Evolutionary conservation across 345 rosid species (phyloP).

Genomic region (Bruguiera sexangula): DNA sequence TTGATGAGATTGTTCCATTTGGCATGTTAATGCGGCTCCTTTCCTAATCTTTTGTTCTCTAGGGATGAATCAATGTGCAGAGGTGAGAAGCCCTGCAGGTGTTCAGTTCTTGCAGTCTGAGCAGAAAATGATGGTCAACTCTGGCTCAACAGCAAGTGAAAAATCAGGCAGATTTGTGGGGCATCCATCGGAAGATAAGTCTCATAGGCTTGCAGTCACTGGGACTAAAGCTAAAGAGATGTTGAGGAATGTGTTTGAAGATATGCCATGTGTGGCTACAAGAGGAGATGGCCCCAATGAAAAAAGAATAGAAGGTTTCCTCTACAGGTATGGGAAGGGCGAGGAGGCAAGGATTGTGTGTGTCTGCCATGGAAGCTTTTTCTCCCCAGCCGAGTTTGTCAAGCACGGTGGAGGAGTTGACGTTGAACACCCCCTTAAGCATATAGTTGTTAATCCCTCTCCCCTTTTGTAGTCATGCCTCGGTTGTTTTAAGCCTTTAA

Average conservation of each 20-base stretch:
- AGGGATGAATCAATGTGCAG: conserved; percentile 43
- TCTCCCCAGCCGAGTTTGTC: conserved; percentile 28
- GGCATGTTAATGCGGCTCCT: too few relatives aligned
- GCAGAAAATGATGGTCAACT: conserved; percentile 12
- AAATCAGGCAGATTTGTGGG: conserved; percentile 11
- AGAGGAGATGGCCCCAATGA: conserved; percentile 28
- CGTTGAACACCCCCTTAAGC: conserved; percentile 28
- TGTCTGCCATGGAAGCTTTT: conserved; percentile 35
- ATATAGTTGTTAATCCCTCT: conserved; percentile 26
- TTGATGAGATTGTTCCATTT: too few relatives aligned
- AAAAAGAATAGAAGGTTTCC: conserved; percentile 28
- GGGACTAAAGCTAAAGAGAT: conserved; percentile 25
- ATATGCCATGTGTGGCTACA: conserved; percentile 32
- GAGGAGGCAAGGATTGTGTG: conserved; percentile 34
- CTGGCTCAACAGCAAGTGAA: conserved; percentile 3
- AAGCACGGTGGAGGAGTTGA: conserved; percentile 32
- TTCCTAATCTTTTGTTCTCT: not conserved
- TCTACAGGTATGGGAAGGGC: conserved; percentile 24
- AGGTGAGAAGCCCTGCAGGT: conserved; percentile 46
- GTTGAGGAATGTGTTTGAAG: conserved; percentile 19
- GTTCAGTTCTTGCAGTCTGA: conserved; percentile 31
- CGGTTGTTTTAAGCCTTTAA: not conserved
- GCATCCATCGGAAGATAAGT: conserved; percentile 2
- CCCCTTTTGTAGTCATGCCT: conserved; percentile 32
- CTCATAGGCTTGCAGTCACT: not conserved